A percentile compares a stretch with the other conserved stretches of the same genome.
These are phyloP conservation scores for Arctium minus DNA, from an alignment of 129 eudicot genomes.

Conservation along the genomic window DNA sequence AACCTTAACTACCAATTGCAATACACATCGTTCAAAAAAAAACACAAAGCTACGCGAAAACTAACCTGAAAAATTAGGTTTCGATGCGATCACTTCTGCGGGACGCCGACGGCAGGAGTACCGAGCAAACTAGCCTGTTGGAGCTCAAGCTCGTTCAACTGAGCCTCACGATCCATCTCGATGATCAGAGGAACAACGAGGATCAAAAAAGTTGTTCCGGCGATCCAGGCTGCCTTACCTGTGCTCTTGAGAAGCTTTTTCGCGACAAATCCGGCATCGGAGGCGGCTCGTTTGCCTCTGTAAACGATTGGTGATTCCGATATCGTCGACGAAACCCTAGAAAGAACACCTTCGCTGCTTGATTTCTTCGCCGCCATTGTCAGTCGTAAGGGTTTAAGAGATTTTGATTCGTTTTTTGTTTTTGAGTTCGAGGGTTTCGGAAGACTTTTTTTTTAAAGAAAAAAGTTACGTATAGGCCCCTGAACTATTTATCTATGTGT, in stretches of 20 bases:
- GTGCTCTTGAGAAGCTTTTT: slow-evolving; percentile 59
- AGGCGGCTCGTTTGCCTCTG: slow-evolving; percentile 41
- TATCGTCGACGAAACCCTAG: slow-evolving; percentile 29
- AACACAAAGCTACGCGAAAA: background rate
- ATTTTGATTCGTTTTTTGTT: background rate
- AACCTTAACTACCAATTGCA: background rate
- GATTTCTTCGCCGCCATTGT: slow-evolving; percentile 41
- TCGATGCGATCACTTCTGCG: slow-evolving; percentile 22
- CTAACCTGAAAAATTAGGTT: slow-evolving; percentile 4
- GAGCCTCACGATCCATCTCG: slow-evolving; percentile 68
- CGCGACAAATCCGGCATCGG: slow-evolving; percentile 38
- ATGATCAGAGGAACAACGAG: slow-evolving; percentile 54
- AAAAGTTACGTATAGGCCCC: background rate
- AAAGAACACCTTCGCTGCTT: slow-evolving; percentile 12
- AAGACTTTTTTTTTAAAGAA: background rate
- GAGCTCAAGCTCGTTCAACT: slow-evolving; percentile 49
- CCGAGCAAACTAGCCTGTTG: slow-evolving; percentile 69
- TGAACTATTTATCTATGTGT: background rate
- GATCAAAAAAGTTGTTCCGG: slow-evolving; percentile 48
- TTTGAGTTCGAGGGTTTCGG: slow-evolving; percentile 7
- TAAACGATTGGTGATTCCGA: slow-evolving; percentile 41
- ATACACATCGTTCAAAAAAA: background rate
- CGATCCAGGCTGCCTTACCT: slow-evolving; percentile 74
- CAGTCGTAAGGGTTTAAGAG: slow-evolving; percentile 24
- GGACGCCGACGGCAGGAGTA: slow-evolving; percentile 29